Base-by-base conservation (phyloP, 176 grass and related monocot species). In the Typha latifolia region DNA sequence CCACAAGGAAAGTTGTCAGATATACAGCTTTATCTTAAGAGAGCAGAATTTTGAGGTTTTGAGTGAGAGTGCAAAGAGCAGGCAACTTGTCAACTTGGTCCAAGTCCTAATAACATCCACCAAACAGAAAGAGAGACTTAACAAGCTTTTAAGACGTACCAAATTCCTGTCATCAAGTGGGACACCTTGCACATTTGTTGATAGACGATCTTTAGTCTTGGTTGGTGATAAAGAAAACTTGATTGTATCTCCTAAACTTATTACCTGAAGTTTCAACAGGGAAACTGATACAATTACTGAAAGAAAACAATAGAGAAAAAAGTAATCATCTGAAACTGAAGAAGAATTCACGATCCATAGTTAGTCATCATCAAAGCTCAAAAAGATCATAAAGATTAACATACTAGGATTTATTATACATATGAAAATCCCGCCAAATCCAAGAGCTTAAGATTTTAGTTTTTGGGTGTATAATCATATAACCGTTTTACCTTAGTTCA, bases 221-320 rank as follows among this genome's bases (percentile, higher is more conserved):
- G 79, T 90, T 73, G 94, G 94, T 66, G 94, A 99, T 56, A 93
- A 73, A 47, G 94, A 99, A 56, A 99, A 99, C 73, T 99, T 99
- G 69, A 99, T 90, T 3, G 89, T 99, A 71, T 99, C 94, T 69
- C 94, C 94, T 71, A 99, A 85, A 87, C 86, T 93, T 76, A 99
- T 82, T 57, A 99, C 94, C 94, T 99, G 72, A 62, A 78, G 70
- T 1, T 67, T 85, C 16, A 75, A 67, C 5, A 49, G 19, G 20
- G 5, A 26, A 72, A 73, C 43, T 63, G 49, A 27, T 9, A 66
- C 8, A 12, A 22, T 59, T 59, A 59, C 10, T 19, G 20, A 10
- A n/a, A 19, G 53, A 59, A 21, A 22, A 59, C 53, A 10, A 59
- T 19, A 59, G 9, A 11, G 14, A n/a, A 16, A 20, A 57, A 57